These are phyloP conservation scores for Fraxinus ornus DNA, from an alignment of 305 asterid genomes.

Conservation along the genomic window DNA sequence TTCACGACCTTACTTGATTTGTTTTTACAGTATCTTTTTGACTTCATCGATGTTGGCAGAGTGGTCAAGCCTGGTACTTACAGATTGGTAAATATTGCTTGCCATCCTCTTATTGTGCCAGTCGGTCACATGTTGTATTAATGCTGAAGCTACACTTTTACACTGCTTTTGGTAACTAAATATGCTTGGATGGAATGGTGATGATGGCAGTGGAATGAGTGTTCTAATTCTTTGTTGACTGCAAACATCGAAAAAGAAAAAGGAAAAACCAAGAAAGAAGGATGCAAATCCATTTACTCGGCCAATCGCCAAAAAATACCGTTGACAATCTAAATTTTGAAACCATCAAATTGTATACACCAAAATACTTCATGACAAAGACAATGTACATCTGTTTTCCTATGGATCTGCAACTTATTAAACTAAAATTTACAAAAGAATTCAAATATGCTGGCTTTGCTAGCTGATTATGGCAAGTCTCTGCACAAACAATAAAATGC, in stretches of 20 bases:
- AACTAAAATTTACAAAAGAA: background rate
- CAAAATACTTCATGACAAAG: background rate
- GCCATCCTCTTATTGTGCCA: background rate
- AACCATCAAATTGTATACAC: background rate
- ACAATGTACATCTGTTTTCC: background rate
- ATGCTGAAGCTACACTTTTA: background rate
- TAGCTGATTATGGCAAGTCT: background rate
- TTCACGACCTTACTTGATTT: conserved; percentile 22
- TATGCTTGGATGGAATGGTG: background rate
- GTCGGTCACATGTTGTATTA: background rate
- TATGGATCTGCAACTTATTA: background rate
- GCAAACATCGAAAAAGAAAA: background rate
- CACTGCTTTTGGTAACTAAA: background rate
- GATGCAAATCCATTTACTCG: background rate
- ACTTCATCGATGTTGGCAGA: conserved; percentile 85
- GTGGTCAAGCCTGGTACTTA: conserved; percentile 79
- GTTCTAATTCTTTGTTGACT: background rate
- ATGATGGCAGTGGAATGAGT: background rate
- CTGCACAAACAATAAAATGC: background rate
- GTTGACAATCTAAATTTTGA: background rate
- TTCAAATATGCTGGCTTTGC: background rate
- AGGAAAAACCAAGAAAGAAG: background rate
- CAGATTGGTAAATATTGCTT: conserved; percentile 66
- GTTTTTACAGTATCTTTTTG: conserved; percentile 65
- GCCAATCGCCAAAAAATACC: background rate